Percentiles rank a stretch among this genome's conserved stretches.
Evolutionary conservation across 805 yeast species (phyloP).

Genomic region (Torulaspora gathmanii): DNA sequence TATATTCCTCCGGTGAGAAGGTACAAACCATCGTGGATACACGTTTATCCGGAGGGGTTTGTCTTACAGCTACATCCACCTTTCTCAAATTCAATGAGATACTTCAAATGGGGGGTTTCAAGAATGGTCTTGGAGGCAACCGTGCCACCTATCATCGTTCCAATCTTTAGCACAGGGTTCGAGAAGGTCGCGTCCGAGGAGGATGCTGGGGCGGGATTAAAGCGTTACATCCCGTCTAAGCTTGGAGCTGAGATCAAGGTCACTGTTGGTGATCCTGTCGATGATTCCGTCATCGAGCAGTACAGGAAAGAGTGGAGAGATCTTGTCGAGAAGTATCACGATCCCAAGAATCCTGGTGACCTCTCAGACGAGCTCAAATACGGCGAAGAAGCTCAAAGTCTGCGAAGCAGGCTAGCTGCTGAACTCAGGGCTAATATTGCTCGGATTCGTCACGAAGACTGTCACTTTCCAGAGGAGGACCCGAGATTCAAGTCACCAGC

Average conservation of each 20-base stretch:
- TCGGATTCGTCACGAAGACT: slow-evolving; percentile 38
- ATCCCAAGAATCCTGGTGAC: slow-evolving; percentile 49
- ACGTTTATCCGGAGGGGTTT: slow-evolving; percentile 91
- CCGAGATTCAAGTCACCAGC: slow-evolving; percentile 57
- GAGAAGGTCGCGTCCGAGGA: slow-evolving; percentile 81
- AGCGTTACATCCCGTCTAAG: slow-evolving; percentile 56
- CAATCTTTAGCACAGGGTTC: slow-evolving; percentile 80
- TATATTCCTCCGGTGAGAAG: slow-evolving; percentile 56
- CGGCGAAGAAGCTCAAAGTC: slow-evolving; percentile 59
- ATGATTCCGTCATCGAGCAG: slow-evolving; percentile 51
- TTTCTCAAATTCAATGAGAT: slow-evolving; percentile 79
- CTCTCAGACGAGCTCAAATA: slow-evolving; percentile 55
- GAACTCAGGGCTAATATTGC: slow-evolving; percentile 61
- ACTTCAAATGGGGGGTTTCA: slow-evolving; percentile 93
- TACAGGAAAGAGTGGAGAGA: slow-evolving; percentile 69
- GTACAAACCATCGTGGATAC: slow-evolving; percentile 79
- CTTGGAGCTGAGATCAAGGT: slow-evolving; percentile 65
- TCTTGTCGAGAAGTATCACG: slow-evolving; percentile 51
- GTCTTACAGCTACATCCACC: slow-evolving; percentile 84
- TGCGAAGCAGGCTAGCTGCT: slow-evolving; percentile 68
- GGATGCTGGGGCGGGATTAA: slow-evolving; percentile 49
- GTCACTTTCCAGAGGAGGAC: slow-evolving; percentile 57
- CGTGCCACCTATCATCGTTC: slow-evolving; percentile 78
- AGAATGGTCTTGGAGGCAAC: slow-evolving; percentile 79
- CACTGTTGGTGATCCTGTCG: slow-evolving; percentile 65